phyloP scores from a whole-genome alignment of 495 filamentous ascomycete species.

The Xylaria intraflava region DNA sequence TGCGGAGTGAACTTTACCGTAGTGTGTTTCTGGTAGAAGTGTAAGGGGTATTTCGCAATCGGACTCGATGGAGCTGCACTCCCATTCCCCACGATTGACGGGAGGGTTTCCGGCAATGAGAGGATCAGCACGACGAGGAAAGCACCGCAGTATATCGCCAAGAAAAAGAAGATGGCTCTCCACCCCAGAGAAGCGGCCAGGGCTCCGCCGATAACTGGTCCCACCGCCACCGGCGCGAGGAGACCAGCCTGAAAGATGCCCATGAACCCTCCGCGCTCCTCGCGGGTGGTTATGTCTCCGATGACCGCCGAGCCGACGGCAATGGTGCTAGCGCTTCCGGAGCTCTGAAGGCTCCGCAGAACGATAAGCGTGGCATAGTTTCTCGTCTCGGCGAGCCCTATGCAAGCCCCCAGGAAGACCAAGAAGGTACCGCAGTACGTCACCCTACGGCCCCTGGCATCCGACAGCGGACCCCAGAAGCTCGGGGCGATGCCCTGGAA shows the following conservation, averaged over 20 bases:
- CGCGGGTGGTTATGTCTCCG: constrained; percentile 47
- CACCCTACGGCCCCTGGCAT: constrained; percentile 42
- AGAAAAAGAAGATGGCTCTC: constrained; percentile 53
- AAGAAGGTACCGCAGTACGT: constrained; percentile 42
- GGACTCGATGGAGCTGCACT: constrained; percentile 21
- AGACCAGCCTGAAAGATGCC: constrained; percentile 47
- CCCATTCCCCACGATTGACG: constrained; percentile 50
- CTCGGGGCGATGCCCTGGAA: constrained; percentile 48
- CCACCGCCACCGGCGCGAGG: constrained; percentile 43
- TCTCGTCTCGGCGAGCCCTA: constrained; percentile 41
- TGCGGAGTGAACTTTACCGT: constrained; percentile 16
- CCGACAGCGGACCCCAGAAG: constrained; percentile 46
- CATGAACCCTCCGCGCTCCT: constrained; percentile 50
- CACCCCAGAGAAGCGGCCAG: constrained; percentile 48
- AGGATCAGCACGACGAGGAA: constrained; percentile 38
- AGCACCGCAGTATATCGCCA: constrained; percentile 41
- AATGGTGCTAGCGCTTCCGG: constrained; percentile 48
- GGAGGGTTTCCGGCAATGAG: constrained; percentile 49
- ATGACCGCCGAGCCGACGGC: constrained; percentile 52
- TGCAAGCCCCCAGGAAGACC: constrained; percentile 42
- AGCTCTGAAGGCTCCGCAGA: constrained; percentile 45
- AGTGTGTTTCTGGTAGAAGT: constrained; percentile 27
- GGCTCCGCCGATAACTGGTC: constrained; percentile 51
- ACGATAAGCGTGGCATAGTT: constrained; percentile 43
- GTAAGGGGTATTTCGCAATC: constrained; percentile 31